Conservation (phyloP, 2,329 filamentous ascomycete species). For the Epichloe uncinata region DNA sequence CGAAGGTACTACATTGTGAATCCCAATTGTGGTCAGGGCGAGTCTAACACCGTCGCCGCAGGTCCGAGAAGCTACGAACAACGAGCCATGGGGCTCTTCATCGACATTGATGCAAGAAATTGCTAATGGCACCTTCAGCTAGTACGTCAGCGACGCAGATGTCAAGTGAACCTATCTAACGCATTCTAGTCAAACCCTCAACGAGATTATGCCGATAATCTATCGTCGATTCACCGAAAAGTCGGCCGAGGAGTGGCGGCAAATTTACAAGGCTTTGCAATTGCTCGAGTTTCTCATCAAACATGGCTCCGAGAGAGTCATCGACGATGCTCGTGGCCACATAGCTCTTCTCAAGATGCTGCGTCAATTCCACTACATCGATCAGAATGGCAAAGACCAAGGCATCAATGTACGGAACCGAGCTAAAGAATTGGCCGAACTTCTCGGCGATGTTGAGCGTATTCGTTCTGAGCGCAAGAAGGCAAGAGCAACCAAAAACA, state of each 20-base stretch:
- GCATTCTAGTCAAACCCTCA: constrained; percentile 68
- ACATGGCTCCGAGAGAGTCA: constrained; percentile 92
- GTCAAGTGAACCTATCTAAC: not conserved
- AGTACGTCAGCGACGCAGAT: constrained; percentile 45
- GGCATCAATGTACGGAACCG: constrained; percentile 95
- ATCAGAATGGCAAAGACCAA: constrained; percentile 94
- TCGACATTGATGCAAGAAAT: constrained; percentile 93
- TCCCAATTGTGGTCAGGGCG: constrained; percentile 1
- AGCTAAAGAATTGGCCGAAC: constrained; percentile 86
- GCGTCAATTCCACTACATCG: constrained; percentile 93
- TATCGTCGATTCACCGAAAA: constrained; percentile 99
- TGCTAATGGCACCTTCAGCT: constrained; percentile 93
- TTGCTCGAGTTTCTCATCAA: constrained; percentile 95
- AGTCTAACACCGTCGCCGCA: constrained; percentile 21
- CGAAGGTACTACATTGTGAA: constrained; percentile 33
- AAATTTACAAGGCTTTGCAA: constrained; percentile 98
- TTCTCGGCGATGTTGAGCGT: constrained; percentile 82
- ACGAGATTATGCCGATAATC: constrained; percentile 99
- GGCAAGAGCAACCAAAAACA: constrained; percentile 76
- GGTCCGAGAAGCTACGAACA: constrained; percentile 97
- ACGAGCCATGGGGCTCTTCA: constrained; percentile 89
- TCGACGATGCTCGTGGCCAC: constrained; percentile 92
- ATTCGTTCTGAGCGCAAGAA: constrained; percentile 81
- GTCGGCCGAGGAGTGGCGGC: constrained; percentile 93
- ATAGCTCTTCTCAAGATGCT: constrained; percentile 96